Evolutionary conservation across 768 basidiomycete species (phyloP).

Genomic region (Tylopilus sp.): DNA sequence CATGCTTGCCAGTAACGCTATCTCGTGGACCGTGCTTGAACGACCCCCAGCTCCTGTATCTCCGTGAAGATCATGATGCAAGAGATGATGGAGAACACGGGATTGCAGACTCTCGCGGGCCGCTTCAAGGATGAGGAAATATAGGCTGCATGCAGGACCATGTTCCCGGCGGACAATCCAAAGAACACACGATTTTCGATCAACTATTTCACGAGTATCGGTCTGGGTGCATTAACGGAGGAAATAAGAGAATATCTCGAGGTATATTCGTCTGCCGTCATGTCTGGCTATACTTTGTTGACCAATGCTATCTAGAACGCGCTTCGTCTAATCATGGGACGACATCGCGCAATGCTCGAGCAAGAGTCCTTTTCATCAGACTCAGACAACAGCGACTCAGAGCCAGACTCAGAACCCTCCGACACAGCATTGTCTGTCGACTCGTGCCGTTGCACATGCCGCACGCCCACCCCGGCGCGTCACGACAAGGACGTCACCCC

Average conservation of each 20-base stretch:
- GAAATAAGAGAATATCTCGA: constrained; percentile 96
- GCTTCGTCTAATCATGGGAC: no score
- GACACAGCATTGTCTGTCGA: constrained; percentile 37
- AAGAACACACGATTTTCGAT: no score
- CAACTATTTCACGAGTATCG: no score
- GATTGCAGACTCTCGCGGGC: no score
- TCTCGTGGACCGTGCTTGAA: constrained; percentile 90
- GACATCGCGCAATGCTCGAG: no score
- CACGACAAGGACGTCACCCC: constrained; percentile 23
- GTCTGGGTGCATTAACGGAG: constrained; percentile 87
- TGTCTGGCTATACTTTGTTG: not conserved
- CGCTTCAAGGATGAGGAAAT: no score
- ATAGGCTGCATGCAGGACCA: no score
- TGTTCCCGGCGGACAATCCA: no score
- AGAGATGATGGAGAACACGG: constrained; percentile 91
- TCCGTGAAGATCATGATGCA: constrained; percentile 96
- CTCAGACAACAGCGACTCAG: constrained; percentile 36
- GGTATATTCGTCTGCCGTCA: constrained; percentile 41
- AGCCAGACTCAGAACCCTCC: constrained; percentile 39
- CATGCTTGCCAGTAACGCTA: constrained; percentile 76
- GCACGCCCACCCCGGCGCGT: constrained; percentile 33
- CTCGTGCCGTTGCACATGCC: constrained; percentile 25
- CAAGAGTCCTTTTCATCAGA: constrained; percentile 52
- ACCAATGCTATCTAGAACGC: no score
- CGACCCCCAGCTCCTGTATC: constrained; percentile 93